A percentile compares a stretch with the other conserved stretches of the same genome.
Evolutionary conservation across 164 flowering plant species (phyloP).

Genomic region (Vitis labrusca): DNA sequence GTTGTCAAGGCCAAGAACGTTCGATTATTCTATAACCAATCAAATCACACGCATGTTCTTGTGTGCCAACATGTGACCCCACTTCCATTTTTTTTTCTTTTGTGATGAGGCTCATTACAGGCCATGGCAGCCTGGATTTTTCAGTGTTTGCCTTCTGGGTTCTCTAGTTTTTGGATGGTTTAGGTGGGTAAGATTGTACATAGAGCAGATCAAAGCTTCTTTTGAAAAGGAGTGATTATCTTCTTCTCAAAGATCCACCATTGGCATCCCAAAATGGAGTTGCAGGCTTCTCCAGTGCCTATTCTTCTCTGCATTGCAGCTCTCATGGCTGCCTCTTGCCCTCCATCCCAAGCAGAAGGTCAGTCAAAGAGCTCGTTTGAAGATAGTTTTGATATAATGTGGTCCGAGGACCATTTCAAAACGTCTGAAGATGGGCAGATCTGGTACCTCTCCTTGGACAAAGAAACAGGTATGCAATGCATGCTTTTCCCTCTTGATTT

Average conservation of each 20-base stretch:
- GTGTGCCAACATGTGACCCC: conserved; percentile 15
- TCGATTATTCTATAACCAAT: conserved; percentile 24
- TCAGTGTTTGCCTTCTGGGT: neutral
- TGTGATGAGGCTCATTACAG: neutral
- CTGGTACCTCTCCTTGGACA: conserved; percentile 83
- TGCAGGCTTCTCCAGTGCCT: conserved; percentile 25
- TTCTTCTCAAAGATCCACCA: neutral
- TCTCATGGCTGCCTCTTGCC: conserved; percentile 26
- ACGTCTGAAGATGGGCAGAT: conserved; percentile 84
- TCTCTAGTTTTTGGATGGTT: neutral
- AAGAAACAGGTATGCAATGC: conserved; percentile 60
- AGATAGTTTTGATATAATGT: conserved; percentile 73
- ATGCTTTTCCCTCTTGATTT: neutral
- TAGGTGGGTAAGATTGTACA: conserved; percentile 3
- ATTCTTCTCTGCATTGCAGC: conserved; percentile 29
- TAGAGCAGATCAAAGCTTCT: neutral
- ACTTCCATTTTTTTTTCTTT: neutral
- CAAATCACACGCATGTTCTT: conserved; percentile 21
- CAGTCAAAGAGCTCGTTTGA: conserved; percentile 40
- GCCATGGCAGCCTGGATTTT: conserved; percentile 27
- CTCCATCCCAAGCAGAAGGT: conserved; percentile 29
- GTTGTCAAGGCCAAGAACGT: conserved; percentile 25
- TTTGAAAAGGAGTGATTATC: neutral
- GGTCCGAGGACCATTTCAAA: conserved; percentile 77
- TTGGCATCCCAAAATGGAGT: conserved; percentile 19